Base-by-base conservation (phyloP, 2,329 filamentous ascomycete genomes). In the Fusarium sp. region DNA sequence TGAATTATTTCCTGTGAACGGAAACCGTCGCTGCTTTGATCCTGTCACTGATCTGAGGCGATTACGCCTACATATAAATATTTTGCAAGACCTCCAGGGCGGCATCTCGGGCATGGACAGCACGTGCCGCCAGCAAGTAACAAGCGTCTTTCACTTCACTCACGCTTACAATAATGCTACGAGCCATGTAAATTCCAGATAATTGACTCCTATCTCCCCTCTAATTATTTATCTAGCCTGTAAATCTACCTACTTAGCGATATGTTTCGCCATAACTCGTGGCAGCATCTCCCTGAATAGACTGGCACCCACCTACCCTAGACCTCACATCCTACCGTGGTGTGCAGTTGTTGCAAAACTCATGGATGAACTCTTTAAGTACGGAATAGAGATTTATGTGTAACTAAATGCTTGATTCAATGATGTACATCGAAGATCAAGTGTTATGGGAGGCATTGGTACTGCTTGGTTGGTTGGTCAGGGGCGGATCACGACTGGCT, bases 131-230 rank as follows among this genome's bases (percentile, higher is more conserved):
- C 7, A 14, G 5, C 13, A n/a, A 44, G 20, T 25, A 5, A 14
- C 14, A 11, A 14, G 8, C 8, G 4, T 46, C 20, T 14, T 27
- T 4, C 13, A n/a, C 20, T 46, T 2, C 42, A 23, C 20, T 4
- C 4, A 46, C 20, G 14, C 4, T 23, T 25, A 14, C 8, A 44
- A n/a, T 14, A 25, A 14, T 4, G 2, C 7, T 14, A 46, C 13
- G 7, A 5, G 13, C 18, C 18, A 44, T 8, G 13, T 3, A 23
- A 25, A 9, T 3, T 14, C 7, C 2, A n/a, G 20, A n/a, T 3
- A 2, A 2, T 10, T 25, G 0, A 25, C 7, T 3, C 1, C 1
- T 11, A 16, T 6, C 1, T 10, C 5, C 2, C 7, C 5, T 13
- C 3, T 16, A 16, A 3, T n/a, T 8, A 42, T 4, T 4, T 1